Evolutionary conservation across 208 protist genomes (phyloP), one percentile per base, ranked within the genome.

Genomic region (Wallacemonas collosoma): DNA sequence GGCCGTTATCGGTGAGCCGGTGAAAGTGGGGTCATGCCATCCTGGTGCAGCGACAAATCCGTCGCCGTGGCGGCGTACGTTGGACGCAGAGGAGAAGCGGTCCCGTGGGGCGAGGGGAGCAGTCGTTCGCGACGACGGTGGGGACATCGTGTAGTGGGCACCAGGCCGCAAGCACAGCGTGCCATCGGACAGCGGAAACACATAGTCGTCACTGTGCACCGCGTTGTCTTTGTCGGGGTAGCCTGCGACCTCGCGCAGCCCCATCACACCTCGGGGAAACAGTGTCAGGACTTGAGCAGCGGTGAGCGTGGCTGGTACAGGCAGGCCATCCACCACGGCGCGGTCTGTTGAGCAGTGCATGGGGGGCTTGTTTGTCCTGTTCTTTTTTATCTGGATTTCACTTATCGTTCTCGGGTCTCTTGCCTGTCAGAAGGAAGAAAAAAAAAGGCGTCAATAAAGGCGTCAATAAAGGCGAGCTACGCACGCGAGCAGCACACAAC

Each of bases 241-340:
- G 60, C 61, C 35, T 8, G 39, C 44, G 35, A 75, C 14, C 17
- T 58, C 67, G n/a, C 64, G 74, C 50, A 89, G 72, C 3, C 83
- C 83, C 2, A 72, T 26, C 14, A 89, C 39, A 17, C 80, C 80
- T 12, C 58, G 38, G 1, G 84, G 84, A 68, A 89, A 89, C 2
- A 89, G 50, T 2, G 71, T 61, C 5, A 14, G 54, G 7, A 78
- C 70, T 47, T 89, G 84, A 7, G n/a, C 45, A 7, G 53, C 51
- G 2, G 73, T 76, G 60, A 89, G 50, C 3, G 56, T 38, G 58
- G 58, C 66, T n/a, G 84, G 84, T 15, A 86, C 81, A 9, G 67
- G 55, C n/a, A 61, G 48, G 1, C 75, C 84, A 61, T 89, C 76
- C 35, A 89, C 51, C 41, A 58, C 67, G 43, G 51, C 51, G 44